phyloP scores from a whole-genome alignment of 1,139 yeast genomes.

The Fermentozyma sake region DNA sequence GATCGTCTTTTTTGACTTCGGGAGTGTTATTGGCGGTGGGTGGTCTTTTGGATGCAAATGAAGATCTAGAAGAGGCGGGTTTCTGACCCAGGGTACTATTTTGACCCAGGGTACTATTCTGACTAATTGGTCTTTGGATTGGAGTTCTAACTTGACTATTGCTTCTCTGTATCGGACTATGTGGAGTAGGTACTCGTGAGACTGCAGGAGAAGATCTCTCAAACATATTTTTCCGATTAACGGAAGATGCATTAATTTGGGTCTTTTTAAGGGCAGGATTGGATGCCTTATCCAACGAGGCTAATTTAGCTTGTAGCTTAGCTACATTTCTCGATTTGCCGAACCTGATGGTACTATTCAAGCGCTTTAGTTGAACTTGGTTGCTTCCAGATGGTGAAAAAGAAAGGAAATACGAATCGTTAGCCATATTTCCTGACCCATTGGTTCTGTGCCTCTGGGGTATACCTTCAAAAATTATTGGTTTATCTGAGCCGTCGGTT shows the following conservation, averaged over 20 bases:
- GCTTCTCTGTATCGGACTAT: conserved; percentile 1
- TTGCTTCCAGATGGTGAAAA: conserved; percentile 14
- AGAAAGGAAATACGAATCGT: conserved; percentile 31
- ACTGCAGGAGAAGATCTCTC: too few relatives aligned
- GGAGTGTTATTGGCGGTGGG: conserved; percentile 15
- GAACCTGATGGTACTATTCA: conserved; percentile 31
- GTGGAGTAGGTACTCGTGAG: too few relatives aligned
- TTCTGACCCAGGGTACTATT: too few relatives aligned
- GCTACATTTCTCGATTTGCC: conserved; percentile 34
- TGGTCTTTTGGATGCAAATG: conserved; percentile 14
- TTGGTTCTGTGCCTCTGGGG: conserved; percentile 29
- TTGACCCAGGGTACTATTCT: too few relatives aligned
- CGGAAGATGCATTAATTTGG: too few relatives aligned
- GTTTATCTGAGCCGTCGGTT: conserved; percentile 15
- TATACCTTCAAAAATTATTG: conserved; percentile 38
- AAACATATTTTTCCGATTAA: too few relatives aligned
- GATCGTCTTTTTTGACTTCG: conserved; percentile 16
- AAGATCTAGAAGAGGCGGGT: too few relatives aligned
- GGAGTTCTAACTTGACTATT: too few relatives aligned
- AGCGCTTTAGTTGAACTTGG: conserved; percentile 19
- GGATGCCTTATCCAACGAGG: conserved; percentile 11
- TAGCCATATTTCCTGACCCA: conserved; percentile 12
- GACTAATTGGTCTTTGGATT: too few relatives aligned
- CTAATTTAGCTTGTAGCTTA: conserved; percentile 12
- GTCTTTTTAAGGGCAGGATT: too few relatives aligned